Evolutionary conservation across 148 eudicot genomes (phyloP).

Genomic region (Polygonum aviculare): DNA sequence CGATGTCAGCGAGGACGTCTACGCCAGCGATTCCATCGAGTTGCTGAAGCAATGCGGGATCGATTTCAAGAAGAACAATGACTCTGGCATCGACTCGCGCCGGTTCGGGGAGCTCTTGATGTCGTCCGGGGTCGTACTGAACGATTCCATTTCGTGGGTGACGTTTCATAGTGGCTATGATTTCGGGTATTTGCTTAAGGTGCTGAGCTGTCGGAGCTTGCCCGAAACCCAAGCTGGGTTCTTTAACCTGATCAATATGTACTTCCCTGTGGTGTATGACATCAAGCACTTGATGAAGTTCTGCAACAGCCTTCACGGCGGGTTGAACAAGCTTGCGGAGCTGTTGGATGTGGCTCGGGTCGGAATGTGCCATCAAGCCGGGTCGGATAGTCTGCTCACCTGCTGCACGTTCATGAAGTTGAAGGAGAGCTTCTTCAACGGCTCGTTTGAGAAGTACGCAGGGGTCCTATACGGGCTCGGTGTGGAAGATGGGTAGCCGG

Average conservation of each 20-base stretch:
- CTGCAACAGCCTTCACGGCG: constrained; percentile 13
- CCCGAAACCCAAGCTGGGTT: constrained; percentile 9
- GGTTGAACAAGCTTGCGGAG: constrained; percentile 12
- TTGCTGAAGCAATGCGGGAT: constrained; percentile 10
- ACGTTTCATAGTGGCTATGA: constrained; percentile 11
- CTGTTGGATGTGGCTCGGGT: constrained; percentile 15
- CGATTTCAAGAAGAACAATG: constrained; percentile 11
- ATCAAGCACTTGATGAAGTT: constrained; percentile 13
- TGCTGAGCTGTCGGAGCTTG: constrained; percentile 2
- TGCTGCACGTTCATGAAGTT: constrained; percentile 12
- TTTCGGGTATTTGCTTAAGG: constrained; percentile 12
- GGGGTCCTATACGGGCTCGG: constrained; percentile 10
- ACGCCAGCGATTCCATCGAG: constrained; percentile 7
- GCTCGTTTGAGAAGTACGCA: neutral
- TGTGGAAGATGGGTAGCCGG: constrained; percentile 2
- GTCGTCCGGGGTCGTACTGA: constrained; percentile 7
- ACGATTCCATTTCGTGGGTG: constrained; percentile 5
- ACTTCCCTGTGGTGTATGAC: constrained; percentile 12
- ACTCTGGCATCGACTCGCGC: neutral
- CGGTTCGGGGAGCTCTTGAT: constrained; percentile 12
- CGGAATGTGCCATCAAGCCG: constrained; percentile 11
- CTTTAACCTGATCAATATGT: constrained; percentile 7
- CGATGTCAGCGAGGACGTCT: constrained; percentile 1
- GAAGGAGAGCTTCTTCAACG: constrained; percentile 9
- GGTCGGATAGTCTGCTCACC: constrained; percentile 10